Percentiles rank a stretch among this genome's conserved stretches.
These are phyloP conservation scores for Leptodermis oblonga DNA, from an alignment of 257 asterid species.

Conservation along the genomic window DNA sequence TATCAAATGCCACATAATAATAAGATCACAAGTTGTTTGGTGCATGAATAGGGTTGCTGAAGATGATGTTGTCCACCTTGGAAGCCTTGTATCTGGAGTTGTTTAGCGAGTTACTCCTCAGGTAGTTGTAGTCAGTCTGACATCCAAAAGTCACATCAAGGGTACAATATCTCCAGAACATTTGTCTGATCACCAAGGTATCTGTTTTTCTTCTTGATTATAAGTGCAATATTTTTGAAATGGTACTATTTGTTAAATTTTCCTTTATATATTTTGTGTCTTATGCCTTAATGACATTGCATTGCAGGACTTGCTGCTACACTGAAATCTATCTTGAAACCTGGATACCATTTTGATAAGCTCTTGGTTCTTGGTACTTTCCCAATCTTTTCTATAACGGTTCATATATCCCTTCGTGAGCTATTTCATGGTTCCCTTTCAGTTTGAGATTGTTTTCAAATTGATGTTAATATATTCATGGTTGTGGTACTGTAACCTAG, in stretches of 20 bases:
- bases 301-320: too few species aligned
- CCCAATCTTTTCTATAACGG: constrained; percentile 7
- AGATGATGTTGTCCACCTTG: constrained; percentile 51
- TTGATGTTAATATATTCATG: not conserved
- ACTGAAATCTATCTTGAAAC: constrained; percentile 61
- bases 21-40: not conserved
- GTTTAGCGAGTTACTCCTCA: constrained; percentile 59
- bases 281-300: too few species aligned
- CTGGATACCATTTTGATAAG: constrained; percentile 74
- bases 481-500: not conserved
- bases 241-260: too few species aligned
- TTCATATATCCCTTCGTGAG: too few species aligned
- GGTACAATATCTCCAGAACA: constrained; percentile 78
- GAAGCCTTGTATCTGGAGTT: constrained; percentile 77
- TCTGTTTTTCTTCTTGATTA: constrained; percentile 9
- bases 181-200: constrained; percentile 85
- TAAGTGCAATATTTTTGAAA: not conserved
- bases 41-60: constrained; percentile 34
- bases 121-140: constrained; percentile 47
- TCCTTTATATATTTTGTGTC: too few species aligned
- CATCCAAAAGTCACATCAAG: constrained; percentile 47
- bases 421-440: too few species aligned
- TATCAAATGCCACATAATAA: too few species aligned
- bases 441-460: too few species aligned
- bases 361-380: constrained; percentile 83